Evolutionary conservation across 768 basidiomycete species (phyloP).

Genomic region (Tricholoma bakamatsutake): DNA sequence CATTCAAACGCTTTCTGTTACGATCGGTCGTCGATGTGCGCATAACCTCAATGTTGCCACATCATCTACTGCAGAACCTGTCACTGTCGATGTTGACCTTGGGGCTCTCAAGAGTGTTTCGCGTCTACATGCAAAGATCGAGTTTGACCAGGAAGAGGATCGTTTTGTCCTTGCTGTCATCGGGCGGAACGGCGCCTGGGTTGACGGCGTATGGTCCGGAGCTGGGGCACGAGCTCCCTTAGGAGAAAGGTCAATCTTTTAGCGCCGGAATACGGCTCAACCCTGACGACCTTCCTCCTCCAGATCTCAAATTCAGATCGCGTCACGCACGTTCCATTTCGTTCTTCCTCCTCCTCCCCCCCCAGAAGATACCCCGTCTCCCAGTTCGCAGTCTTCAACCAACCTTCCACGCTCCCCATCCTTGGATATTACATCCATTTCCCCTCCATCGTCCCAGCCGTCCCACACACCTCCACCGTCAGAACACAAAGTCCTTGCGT

Average conservation of each 20-base stretch:
- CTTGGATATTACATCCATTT: conserved; percentile 76
- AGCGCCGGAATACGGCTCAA: conserved; percentile 6
- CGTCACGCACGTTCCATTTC: conserved; percentile 95
- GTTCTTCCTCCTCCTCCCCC: conserved; percentile 85
- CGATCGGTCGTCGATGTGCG: conserved; percentile 86
- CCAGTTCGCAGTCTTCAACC: conserved; percentile 69
- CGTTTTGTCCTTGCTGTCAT: conserved; percentile 86
- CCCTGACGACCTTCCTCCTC: conserved; percentile 7
- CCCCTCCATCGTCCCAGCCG: conserved; percentile 75
- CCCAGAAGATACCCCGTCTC: conserved; percentile 77
- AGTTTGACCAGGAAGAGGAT: conserved; percentile 86
- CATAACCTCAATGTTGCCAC: conserved; percentile 43
- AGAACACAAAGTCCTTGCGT: conserved; percentile 39
- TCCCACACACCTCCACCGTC: conserved; percentile 68
- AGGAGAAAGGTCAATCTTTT: conserved; percentile 59
- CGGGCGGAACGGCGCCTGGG: conserved; percentile 98
- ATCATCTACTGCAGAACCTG: conserved; percentile 50
- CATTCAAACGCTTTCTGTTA: conserved; percentile 90
- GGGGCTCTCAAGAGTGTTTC: conserved; percentile 97
- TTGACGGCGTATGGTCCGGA: conserved; percentile 93
- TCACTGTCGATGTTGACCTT: conserved; percentile 82
- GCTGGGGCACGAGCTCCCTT: conserved; percentile 84
- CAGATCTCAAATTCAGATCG: conserved; percentile 95
- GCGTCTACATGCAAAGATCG: conserved; percentile 93
- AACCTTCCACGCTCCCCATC: conserved; percentile 71